phyloP scores from a whole-genome alignment of 2,329 filamentous ascomycete species.

The Aspergillus caelatus region DNA sequence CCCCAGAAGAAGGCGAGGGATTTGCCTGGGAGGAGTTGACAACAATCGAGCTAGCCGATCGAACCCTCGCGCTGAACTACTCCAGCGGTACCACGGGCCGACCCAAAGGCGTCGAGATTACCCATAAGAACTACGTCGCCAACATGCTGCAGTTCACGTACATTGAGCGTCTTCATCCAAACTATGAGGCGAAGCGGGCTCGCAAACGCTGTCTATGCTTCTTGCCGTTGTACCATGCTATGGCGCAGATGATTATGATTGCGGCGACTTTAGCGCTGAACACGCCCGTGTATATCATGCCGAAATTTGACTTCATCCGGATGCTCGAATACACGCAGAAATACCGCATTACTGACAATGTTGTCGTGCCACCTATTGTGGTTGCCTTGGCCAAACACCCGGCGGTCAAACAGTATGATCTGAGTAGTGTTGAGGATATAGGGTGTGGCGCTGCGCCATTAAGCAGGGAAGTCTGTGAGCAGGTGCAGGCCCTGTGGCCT shows the following conservation, averaged over 20 bases:
- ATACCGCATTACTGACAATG: no score
- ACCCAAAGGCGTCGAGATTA: not conserved
- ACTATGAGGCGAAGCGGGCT: constrained; percentile 48
- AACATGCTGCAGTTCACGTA: constrained; percentile 66
- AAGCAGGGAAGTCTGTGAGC: no score
- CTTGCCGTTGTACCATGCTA: constrained; percentile 76
- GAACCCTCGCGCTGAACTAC: not conserved
- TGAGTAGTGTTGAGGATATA: no score
- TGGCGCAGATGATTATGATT: constrained; percentile 58
- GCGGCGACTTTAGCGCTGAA: no score
- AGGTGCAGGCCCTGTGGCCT: no score
- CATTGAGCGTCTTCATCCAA: constrained; percentile 48
- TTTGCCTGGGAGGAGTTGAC: constrained; percentile 62
- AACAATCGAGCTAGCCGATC: constrained; percentile 44
- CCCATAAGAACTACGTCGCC: not conserved
- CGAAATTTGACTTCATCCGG: no score
- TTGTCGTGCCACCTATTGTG: no score
- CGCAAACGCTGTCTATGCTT: constrained; percentile 61
- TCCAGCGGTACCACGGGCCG: not conserved
- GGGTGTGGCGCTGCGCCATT: no score
- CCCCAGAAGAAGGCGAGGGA: constrained; percentile 52
- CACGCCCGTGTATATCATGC: no score
- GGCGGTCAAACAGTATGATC: no score
- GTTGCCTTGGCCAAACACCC: no score
- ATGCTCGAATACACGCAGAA: no score